Evolutionary conservation across 352 stramenopile genomes (phyloP).

Genomic region (Saprolegnia diclina): DNA sequence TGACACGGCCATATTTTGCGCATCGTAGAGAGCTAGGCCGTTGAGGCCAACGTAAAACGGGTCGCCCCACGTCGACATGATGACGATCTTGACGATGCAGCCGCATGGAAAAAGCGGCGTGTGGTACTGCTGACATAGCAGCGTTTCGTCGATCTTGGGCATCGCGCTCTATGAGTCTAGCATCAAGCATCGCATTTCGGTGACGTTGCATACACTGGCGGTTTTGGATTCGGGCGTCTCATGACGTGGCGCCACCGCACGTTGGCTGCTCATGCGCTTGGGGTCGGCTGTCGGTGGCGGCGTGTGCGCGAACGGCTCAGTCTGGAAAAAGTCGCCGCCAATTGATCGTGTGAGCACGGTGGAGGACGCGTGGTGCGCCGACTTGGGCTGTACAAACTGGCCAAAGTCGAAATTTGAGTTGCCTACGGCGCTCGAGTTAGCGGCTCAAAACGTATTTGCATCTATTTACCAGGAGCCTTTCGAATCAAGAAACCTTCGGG

Average conservation of each 20-base stretch:
- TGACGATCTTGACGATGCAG: constrained; percentile 32
- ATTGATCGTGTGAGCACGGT: not conserved
- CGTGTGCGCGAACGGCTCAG: not conserved
- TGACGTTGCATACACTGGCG: too few species aligned
- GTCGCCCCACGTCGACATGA: constrained; percentile 58
- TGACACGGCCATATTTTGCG: not conserved
- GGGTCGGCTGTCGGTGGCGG: not conserved
- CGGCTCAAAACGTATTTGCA: not conserved
- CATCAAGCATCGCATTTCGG: not conserved
- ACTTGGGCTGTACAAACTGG: constrained; percentile 33
- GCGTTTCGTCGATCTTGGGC: constrained; percentile 20
- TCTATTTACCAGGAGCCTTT: constrained; percentile 29
- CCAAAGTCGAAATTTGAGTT: constrained; percentile 33
- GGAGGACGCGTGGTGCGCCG: not conserved
- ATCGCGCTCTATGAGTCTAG: constrained; percentile 4
- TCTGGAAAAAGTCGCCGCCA: not conserved
- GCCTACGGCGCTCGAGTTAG: not conserved
- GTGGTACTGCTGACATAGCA: constrained; percentile 38
- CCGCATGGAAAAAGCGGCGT: constrained; percentile 32
- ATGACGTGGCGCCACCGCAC: too few species aligned
- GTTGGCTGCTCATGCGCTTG: not conserved
- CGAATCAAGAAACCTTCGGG: constrained; percentile 37
- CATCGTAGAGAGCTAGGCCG: constrained; percentile 61
- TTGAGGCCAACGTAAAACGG: constrained; percentile 83
- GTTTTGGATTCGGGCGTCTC: not conserved